Conservation (phyloP, 176 grass and related monocot species). For the Sorghum bicolor region Sorghum_bicolor_NCBIv3 NC_012870.2:22797501-22798000, state of each 20-base stretch:
- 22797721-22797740: constrained; percentile 3
- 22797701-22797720: neutral
- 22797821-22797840: neutral
- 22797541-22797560: constrained; percentile 23
- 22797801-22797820: neutral
- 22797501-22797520: constrained; percentile 2
- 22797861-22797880: neutral
- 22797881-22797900: neutral
- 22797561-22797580: constrained; percentile 27
- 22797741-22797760: neutral
- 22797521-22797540: neutral
- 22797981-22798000: neutral
- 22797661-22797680: neutral
- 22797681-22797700: constrained; percentile 10
- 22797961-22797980: constrained; percentile 10
- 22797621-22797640: constrained; percentile 6
- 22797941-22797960: neutral
- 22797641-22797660: neutral
- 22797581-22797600: constrained; percentile 28
- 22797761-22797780: neutral
- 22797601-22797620: constrained; percentile 21
- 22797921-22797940: constrained; percentile 24
- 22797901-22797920: constrained; percentile 10
- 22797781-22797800: neutral
- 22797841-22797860: neutral